A percentile compares a stretch with the other conserved stretches of the same genome.
Conservation (phyloP, 192 early-diverging fungal species). For the Mortierella hygrophila region DNA sequence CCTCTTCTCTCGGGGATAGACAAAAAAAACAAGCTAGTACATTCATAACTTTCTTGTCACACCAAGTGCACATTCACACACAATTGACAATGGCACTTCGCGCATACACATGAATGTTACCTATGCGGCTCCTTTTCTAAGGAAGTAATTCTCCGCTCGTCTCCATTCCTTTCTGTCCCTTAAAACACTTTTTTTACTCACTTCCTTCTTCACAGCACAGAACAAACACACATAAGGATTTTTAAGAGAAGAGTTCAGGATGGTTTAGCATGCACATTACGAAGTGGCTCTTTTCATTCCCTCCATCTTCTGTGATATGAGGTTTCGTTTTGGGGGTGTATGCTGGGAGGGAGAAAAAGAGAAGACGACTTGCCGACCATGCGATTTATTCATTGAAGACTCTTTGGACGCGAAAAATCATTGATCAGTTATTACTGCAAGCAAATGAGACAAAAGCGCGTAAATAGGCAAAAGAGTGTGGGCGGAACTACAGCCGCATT, state of each 20-base stretch:
- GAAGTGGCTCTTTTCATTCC: background rate
- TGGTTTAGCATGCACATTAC: background rate
- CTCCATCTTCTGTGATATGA: background rate
- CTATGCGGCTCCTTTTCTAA: background rate
- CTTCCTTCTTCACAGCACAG: background rate
- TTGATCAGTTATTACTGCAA: too few species aligned
- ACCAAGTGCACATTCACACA: background rate
- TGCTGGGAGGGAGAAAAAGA: too few species aligned
- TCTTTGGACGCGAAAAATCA: too few species aligned
- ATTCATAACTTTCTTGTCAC: background rate
- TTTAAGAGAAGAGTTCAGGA: background rate
- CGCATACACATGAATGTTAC: background rate
- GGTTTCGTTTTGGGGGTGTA: background rate
- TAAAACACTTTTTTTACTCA: background rate
- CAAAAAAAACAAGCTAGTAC: background rate
- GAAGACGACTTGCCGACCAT: too few species aligned
- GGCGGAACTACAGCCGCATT: too few species aligned
- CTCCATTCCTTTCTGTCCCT: constrained; percentile 3
- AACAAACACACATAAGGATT: background rate
- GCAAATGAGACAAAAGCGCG: too few species aligned
- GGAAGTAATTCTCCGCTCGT: background rate
- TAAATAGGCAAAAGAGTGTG: too few species aligned
- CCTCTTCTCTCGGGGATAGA: background rate
- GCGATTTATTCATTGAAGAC: too few species aligned
- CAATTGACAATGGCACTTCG: background rate